These are phyloP conservation scores for Emericellopsis terricola DNA, from an alignment of 495 filamentous ascomycete genomes.

Conservation along the genomic window DNA sequence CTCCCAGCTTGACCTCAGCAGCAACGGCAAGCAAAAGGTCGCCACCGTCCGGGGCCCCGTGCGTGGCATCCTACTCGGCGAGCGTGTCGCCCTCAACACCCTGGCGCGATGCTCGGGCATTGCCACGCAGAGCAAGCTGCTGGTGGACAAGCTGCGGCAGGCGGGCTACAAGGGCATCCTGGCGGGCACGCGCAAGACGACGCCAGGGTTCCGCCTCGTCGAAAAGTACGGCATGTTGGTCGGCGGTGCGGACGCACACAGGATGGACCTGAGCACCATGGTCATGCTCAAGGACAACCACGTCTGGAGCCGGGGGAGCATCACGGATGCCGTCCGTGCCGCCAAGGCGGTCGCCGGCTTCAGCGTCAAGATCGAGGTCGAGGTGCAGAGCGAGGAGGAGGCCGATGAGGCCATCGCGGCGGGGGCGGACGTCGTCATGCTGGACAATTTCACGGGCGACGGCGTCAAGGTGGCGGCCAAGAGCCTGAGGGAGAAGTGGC, in stretches of 20 bases:
- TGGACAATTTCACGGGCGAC: slow-evolving; percentile 79
- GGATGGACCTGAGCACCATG: slow-evolving; percentile 85
- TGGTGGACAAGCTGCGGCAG: slow-evolving; percentile 31
- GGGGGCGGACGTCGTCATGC: slow-evolving; percentile 89
- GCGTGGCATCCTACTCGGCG: slow-evolving; percentile 73
- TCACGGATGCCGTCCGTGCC: slow-evolving; percentile 63
- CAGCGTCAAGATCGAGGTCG: slow-evolving; percentile 85
- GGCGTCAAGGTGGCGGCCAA: slow-evolving; percentile 53
- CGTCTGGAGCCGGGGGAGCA: slow-evolving; percentile 73
- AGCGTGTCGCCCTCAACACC: slow-evolving; percentile 82
- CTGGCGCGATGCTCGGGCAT: slow-evolving; percentile 87
- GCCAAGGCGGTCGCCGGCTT: slow-evolving; percentile 80
- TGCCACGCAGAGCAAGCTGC: slow-evolving; percentile 44
- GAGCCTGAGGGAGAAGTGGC: slow-evolving; percentile 62
- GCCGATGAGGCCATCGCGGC: slow-evolving; percentile 80
- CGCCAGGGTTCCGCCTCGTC: slow-evolving; percentile 83
- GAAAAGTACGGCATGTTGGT: slow-evolving; percentile 97
- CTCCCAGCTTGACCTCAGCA: slow-evolving; percentile 29
- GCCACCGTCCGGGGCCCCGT: slow-evolving; percentile 81
- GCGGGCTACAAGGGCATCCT: slow-evolving; percentile 66
- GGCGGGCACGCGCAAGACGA: slow-evolving; percentile 93
- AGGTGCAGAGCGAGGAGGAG: slow-evolving; percentile 72
- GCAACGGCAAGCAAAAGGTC: slow-evolving; percentile 34
- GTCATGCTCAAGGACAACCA: slow-evolving; percentile 99
- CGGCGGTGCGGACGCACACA: slow-evolving; percentile 77